Evolutionary conservation across 1,284 basidiomycete genomes (phyloP).

Genomic region (Ganoderma leucocontextum): DNA sequence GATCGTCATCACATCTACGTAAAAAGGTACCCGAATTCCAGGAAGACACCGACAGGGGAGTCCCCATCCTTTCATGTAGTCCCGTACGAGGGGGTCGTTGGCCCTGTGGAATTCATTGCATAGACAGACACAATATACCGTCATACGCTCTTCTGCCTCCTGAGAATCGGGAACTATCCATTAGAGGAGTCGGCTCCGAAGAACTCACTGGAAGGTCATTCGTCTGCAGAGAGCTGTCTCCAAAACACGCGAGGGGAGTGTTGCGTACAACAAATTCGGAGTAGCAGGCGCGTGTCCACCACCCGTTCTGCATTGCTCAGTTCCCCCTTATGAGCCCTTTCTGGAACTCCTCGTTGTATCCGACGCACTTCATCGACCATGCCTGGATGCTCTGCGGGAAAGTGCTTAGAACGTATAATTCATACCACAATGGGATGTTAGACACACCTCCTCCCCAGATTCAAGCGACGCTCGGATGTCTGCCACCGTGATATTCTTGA

Average conservation of each 20-base stretch:
- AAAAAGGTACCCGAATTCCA: too few relatives aligned
- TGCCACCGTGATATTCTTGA: conserved; percentile 24
- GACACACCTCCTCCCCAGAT: conserved; percentile 13
- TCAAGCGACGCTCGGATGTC: conserved; percentile 13
- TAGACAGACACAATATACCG: too few relatives aligned
- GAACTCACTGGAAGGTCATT: neutral
- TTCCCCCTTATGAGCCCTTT: conserved; percentile 4
- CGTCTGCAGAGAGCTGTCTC: neutral
- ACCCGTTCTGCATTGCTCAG: neutral
- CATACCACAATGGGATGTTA: neutral
- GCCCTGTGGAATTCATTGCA: too few relatives aligned
- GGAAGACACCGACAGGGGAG: neutral
- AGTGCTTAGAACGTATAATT: neutral
- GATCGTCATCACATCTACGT: too few relatives aligned
- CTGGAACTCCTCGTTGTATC: conserved; percentile 42
- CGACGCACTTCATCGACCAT: conserved; percentile 44
- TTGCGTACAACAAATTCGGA: neutral
- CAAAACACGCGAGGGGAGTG: neutral
- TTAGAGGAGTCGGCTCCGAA: neutral
- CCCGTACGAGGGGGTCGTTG: neutral
- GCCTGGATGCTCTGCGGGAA: conserved; percentile 14
- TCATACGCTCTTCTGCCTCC: neutral
- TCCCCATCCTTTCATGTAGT: neutral
- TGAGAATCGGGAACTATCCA: neutral
- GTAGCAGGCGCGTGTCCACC: neutral